Evolutionary conservation across 805 yeast genomes (phyloP).

Genomic region (Ogataea wickerhamii): DNA sequence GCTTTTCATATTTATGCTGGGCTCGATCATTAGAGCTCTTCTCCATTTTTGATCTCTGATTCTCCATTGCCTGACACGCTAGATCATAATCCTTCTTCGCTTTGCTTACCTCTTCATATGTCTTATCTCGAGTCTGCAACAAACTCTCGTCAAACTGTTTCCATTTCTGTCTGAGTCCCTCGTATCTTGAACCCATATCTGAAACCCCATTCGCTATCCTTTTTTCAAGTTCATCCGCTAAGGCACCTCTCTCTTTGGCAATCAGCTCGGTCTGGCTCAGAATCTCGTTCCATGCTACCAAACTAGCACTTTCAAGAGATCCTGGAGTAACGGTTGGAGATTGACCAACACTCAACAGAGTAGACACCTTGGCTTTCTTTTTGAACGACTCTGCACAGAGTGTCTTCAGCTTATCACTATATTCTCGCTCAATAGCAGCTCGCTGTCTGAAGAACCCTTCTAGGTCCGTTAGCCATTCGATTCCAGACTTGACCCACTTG

Average conservation of each 20-base stretch:
- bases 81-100: conserved; percentile 77
- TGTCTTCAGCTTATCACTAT: conserved; percentile 60
- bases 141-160: conserved; percentile 59
- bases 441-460: conserved; percentile 83
- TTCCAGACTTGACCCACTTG: conserved; percentile 74
- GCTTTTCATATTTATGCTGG: conserved; percentile 53
- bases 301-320: conserved; percentile 79
- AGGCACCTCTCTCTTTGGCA: conserved; percentile 59
- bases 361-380: conserved; percentile 66
- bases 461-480: conserved; percentile 72
- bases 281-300: conserved; percentile 89
- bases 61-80: conserved; percentile 76
- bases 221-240: conserved; percentile 56
- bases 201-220: conserved; percentile 61
- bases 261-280: conserved; percentile 78
- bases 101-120: conserved; percentile 56
- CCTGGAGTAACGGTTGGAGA: conserved; percentile 92
- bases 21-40: conserved; percentile 48
- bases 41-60: conserved; percentile 69
- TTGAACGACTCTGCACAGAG: conserved; percentile 68
- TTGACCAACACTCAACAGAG: conserved; percentile 82
- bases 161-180: conserved; percentile 52
- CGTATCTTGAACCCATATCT: conserved; percentile 50
- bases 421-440: conserved; percentile 78
- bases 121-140: conserved; percentile 41